Evolutionary conservation across 805 yeast genomes (phyloP), one percentile per base, ranked within the genome.

Genomic region (Cephaloascus fragrans): DNA sequence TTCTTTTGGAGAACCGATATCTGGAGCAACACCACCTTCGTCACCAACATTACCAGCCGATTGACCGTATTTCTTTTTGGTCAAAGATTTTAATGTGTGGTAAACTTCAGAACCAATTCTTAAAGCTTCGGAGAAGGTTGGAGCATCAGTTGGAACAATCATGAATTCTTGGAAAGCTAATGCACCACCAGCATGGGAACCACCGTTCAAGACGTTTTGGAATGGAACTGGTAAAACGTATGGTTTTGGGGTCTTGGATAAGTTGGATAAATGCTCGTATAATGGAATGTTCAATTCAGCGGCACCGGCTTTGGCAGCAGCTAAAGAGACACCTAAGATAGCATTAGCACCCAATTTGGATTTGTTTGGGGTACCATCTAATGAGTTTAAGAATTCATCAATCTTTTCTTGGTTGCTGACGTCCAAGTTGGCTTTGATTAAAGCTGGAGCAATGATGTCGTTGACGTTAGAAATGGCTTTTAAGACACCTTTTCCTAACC

Each of bases 21-120:
- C 86, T 70, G 98, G 98, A 59, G 98, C 98, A 75, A 90, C 96
- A 81, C 98, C 98, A 83, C 98, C 98, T 79, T 90, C 98, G 71
- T 90, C 98, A 80, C 98, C 98, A 64, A 90, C 98, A 75, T 90
- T 90, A 73, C 96, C 97, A 59, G 98, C 98, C 48, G 95, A 82
- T 62, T 86, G 83, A 64, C 98, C 98, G 83, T 90, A 93, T 67
- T 73, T 76, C 81, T 86, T 82, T 80, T 86, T 85, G 68, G 97
- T 83, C 59, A 84, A 73, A 50, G 89, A 69, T 78, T 93, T 93
- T 69, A 90, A 80, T 73, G 77, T 75, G 81, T 90, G 97, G 93
- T 90, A 90, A 55, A 89, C 96, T 77, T 90, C 98, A 47, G 96
- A 67, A 67, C 97, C 97, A 51, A 86, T 84, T 77, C 96, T 86